These are phyloP conservation scores for Flueggea neowawraea DNA, from an alignment of 441 rosid genomes.

Conservation along the genomic window DNA sequence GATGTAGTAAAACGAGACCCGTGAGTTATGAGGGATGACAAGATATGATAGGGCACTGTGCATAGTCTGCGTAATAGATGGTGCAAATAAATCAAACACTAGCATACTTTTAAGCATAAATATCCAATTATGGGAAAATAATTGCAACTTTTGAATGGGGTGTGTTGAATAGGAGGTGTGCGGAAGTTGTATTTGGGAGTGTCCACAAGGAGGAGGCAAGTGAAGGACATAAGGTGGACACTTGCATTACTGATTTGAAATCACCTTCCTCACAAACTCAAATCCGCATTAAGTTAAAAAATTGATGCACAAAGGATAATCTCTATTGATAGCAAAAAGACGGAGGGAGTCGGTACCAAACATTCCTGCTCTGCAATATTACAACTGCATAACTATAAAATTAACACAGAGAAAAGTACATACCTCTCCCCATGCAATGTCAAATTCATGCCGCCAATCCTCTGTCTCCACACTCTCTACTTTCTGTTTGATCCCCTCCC, in stretches of 20 bases:
- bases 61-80: constrained; percentile 1
- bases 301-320: constrained; percentile 28
- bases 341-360: constrained; percentile 22
- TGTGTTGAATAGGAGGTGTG: constrained; percentile 1
- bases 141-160: constrained; percentile 5
- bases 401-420: constrained; percentile 22
- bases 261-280: not conserved
- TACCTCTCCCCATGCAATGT: constrained; percentile 10
- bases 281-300: constrained; percentile 8
- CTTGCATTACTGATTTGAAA: constrained; percentile 20
- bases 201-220: constrained; percentile 8
- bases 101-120: constrained; percentile 19
- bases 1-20: not conserved
- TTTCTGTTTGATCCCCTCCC: too few relatives aligned
- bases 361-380: constrained; percentile 27
- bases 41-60: not conserved
- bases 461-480: not conserved
- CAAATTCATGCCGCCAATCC: constrained; percentile 7
- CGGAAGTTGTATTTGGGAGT: not conserved
- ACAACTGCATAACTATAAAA: constrained; percentile 29
- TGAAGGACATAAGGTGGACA: constrained; percentile 19
- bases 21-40: not conserved
- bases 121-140: constrained; percentile 21
- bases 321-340: constrained; percentile 21
- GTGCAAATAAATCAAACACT: constrained; percentile 12